A percentile compares a stretch with the other conserved stretches of the same genome.
These are phyloP conservation scores for Irpex sp. DNA, from an alignment of 1,284 basidiomycete species.

Conservation along the genomic window DNA sequence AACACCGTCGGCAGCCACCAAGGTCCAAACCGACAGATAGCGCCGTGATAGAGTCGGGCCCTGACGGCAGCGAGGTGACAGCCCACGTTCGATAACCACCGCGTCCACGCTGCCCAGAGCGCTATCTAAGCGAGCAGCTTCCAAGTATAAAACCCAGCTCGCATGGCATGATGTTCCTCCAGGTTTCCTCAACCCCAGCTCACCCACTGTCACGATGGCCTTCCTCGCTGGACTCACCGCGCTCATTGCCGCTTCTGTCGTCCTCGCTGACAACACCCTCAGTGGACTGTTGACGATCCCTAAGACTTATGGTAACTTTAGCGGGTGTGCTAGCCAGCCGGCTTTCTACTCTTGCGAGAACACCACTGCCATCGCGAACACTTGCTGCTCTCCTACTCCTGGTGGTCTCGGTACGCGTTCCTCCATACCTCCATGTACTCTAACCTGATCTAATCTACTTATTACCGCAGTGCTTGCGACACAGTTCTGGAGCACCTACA, in stretches of 20 bases:
- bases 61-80: neutral
- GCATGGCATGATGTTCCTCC: neutral
- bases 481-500: conserved; percentile 67
- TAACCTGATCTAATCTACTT: neutral
- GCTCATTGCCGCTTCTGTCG: neutral
- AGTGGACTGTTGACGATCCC: conserved; percentile 17
- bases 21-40: no score
- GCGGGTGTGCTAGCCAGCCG: conserved; percentile 23
- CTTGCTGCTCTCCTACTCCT: conserved; percentile 61
- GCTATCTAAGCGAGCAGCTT: neutral
- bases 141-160: neutral
- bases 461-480: conserved; percentile 58
- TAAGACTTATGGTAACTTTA: conserved; percentile 27
- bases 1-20: no score
- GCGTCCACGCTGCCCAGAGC: neutral
- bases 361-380: conserved; percentile 51
- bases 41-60: neutral
- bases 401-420: conserved; percentile 47
- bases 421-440: no score
- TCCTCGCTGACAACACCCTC: no score
- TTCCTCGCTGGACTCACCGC: conserved; percentile 15
- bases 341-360: conserved; percentile 57
- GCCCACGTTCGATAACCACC: neutral
- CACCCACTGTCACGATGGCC: conserved; percentile 3
- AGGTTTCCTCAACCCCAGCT: neutral